Base-by-base conservation (phyloP, 2,329 filamentous ascomycete species). In the Clathrospora elynae region DNA sequence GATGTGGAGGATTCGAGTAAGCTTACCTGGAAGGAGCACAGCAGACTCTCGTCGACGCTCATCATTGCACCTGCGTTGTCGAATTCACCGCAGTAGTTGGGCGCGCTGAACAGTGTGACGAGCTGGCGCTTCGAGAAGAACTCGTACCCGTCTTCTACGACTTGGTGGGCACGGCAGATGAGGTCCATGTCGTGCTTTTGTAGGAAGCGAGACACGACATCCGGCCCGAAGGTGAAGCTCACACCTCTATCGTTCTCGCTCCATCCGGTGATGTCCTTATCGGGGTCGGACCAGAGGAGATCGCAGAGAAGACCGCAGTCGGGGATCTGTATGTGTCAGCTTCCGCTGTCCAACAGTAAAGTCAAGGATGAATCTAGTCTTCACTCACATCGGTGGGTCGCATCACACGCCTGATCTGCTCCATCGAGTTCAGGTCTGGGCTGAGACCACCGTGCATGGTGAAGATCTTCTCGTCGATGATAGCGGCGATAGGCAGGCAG, bases 131-230 rank as follows among this genome's bases (percentile, higher is more conserved):
- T 97, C 50, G 90, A 96, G 79, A 99, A 99, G 80, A 99, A 99
- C 73, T 99, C 93, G 76, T 99, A 99, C 43, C 93, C 93, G 65
- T 99, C 93, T 75, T 99, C 93, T 43, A 99, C 93, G 54, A 97
- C 93, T 75, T 97, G 92, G 75, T 99, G 93, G 55, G 93, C 93
- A 73, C 93, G 89, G 76, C 93, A 99, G 72, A 99, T 97, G 67
- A 99, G 81, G 67, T 99, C 93, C 92, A 99, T 97, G 76, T 99
- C 93, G 73, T 97, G 93, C 77, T 97, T 97, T 77, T 96, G 91
- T 51, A 99, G 75, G 82, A 99, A 99, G 53, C 92, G 86, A 36
- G 91, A 96, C 26, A 99, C 92, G 14, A 99, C 93, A 64, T 99
- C 92, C 13, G 92, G 92, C 4, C 93, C 93, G 66, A 99, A 99